Evolutionary conservation across 768 basidiomycete species (phyloP).

Genomic region (Agaricus bisporus): DNA sequence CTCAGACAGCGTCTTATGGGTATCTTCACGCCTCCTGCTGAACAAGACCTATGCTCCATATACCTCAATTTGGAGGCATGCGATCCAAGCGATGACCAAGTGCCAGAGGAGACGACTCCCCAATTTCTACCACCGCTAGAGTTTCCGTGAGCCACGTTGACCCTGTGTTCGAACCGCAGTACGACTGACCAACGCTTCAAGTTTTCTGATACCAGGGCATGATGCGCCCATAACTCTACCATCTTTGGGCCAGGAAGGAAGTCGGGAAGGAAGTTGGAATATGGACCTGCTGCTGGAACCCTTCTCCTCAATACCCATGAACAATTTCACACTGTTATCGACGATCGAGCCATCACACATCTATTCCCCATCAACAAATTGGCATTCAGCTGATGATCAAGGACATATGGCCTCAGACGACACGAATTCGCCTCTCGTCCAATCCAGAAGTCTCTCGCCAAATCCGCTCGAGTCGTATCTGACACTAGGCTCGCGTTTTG

Average conservation of each 20-base stretch:
- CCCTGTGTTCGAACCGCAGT: not conserved
- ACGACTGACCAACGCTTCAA: not conserved
- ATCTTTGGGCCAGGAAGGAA: not conserved
- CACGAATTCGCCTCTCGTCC: too few relatives aligned
- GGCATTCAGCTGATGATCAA: not conserved
- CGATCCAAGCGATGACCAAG: not conserved
- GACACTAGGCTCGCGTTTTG: not conserved
- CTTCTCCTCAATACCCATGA: not conserved
- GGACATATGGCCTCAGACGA: not conserved
- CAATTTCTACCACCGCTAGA: not conserved
- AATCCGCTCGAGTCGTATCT: not conserved
- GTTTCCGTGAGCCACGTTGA: not conserved
- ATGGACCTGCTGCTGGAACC: not conserved
- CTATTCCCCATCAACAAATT: not conserved
- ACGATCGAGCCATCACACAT: not conserved
- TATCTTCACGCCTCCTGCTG: not conserved
- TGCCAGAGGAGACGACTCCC: not conserved
- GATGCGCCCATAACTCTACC: not conserved
- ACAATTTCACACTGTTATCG: not conserved
- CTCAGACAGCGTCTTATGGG: too few relatives aligned
- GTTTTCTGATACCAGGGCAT: not conserved
- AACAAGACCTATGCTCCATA: not conserved
- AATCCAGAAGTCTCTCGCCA: too few relatives aligned
- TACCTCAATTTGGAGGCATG: not conserved
- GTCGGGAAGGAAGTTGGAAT: not conserved